Base-by-base conservation (phyloP, 441 rosid species). In the Hypseocharis bilobata region DNA sequence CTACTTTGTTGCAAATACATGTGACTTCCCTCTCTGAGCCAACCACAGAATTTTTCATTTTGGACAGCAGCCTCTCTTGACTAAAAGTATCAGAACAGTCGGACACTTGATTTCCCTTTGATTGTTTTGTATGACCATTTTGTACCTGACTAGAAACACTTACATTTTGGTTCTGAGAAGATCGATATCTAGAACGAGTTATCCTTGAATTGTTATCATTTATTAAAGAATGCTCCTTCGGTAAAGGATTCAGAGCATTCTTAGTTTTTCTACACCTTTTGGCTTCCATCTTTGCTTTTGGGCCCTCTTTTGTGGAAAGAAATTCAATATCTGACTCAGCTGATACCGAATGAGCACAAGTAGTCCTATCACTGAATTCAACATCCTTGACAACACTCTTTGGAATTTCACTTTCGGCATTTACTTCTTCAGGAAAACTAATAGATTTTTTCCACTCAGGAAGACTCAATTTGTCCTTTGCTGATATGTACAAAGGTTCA, bases 181-280 rank as follows among this genome's bases (percentile, higher is more conserved):
- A 82, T 67, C 83, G 83, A 64, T 66, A 76, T 82, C 77, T 88
- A 22, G 97, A 91, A 44, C 96, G 90, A 69, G 97, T 93, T 75
- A 86, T 6, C 69, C 95, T 91, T 45, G 71, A 74, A 70, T 65
- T 79, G 62, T 23, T 75, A 72, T 77, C 86, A 61, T 70, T 36
- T 69, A 68, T 67, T 62, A 73, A 69, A 70, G 54, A 22, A 49
- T 84, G 80, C 72, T 80, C 86, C 72, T 81, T 78, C 57, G 67
- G 32, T 55, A 70, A 61, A 62, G 82, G 63, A 73, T 79, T 83
- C 60, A 67, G 63, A 51, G 66, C 67, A 66, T 52, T 79, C 64
- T 75, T 87, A 32, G 81, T 52, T 77, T 68, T 85, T 77, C 85
- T 81, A 60, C 76, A 64, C 77, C 75, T 86, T 73, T 78, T 79